These are phyloP conservation scores for Pseudotulostoma volvatum DNA, from an alignment of 495 filamentous ascomycete genomes.

Conservation along the genomic window DNA sequence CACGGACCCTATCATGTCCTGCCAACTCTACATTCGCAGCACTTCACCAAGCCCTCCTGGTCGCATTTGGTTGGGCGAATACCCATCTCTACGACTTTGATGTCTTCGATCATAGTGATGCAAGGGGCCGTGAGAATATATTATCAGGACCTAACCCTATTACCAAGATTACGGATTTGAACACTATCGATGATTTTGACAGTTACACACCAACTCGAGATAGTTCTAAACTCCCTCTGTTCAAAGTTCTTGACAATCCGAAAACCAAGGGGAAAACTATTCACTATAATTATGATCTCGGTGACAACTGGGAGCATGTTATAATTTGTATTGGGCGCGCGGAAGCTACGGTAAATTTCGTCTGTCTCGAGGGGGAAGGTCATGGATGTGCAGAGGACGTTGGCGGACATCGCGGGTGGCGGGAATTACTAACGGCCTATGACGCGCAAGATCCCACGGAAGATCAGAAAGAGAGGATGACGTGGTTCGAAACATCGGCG, in stretches of 20 bases:
- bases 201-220: neutral
- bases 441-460: neutral
- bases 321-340: constrained; percentile 1
- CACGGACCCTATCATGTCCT: constrained; percentile 20
- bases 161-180: neutral
- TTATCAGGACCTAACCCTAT: neutral
- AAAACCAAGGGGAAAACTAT: neutral
- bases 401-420: neutral
- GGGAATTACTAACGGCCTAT: neutral
- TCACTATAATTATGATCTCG: constrained; percentile 1
- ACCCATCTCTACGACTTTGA: constrained; percentile 8
- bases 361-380: constrained; percentile 1
- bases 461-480: neutral
- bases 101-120: constrained; percentile 2
- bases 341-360: neutral
- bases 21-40: constrained; percentile 13
- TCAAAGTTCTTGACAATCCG: neutral
- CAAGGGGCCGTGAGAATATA: neutral
- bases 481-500: neutral
- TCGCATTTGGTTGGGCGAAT: constrained; percentile 17
- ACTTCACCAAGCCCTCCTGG: constrained; percentile 17
- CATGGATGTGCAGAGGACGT: neutral
- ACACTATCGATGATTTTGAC: neutral
- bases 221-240: neutral
- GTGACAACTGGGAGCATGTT: constrained; percentile 1